phyloP scores from a whole-genome alignment of 257 asterid genomes.

The Solanum clarkiae region DNA sequence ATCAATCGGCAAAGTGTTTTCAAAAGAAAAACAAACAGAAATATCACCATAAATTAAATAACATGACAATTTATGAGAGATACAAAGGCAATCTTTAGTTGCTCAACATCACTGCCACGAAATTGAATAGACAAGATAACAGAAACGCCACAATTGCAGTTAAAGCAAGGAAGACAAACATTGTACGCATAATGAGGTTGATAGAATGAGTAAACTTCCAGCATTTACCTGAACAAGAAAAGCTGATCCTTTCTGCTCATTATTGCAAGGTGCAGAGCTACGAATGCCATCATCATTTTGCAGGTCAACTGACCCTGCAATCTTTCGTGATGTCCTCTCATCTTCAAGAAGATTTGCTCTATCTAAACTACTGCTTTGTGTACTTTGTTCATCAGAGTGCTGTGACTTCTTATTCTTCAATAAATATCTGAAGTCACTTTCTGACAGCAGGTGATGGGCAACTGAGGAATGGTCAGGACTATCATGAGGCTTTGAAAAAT shows the following conservation, averaged over 20 bases:
- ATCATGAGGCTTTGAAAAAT: slow-evolving; percentile 9
- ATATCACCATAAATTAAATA: neutral
- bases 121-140: neutral
- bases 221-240: slow-evolving; percentile 65
- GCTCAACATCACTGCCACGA: neutral
- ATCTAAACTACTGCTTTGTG: slow-evolving; percentile 11
- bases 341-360: slow-evolving; percentile 12
- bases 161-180: neutral
- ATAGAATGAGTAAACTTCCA: neutral
- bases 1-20: neutral
- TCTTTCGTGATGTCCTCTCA: slow-evolving; percentile 8
- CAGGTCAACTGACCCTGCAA: neutral
- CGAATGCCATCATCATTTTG: neutral
- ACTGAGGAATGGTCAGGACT: slow-evolving; percentile 1
- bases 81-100: neutral
- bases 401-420: slow-evolving; percentile 17
- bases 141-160: neutral
- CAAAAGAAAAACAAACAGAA: neutral
- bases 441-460: neutral
- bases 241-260: slow-evolving; percentile 61
- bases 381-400: slow-evolving; percentile 12
- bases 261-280: slow-evolving; percentile 22
- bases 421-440: slow-evolving; percentile 5
- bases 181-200: neutral
- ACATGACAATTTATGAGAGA: neutral